Base-by-base conservation (phyloP, 768 basidiomycete genomes). In the Amanita thiersii region DNA sequence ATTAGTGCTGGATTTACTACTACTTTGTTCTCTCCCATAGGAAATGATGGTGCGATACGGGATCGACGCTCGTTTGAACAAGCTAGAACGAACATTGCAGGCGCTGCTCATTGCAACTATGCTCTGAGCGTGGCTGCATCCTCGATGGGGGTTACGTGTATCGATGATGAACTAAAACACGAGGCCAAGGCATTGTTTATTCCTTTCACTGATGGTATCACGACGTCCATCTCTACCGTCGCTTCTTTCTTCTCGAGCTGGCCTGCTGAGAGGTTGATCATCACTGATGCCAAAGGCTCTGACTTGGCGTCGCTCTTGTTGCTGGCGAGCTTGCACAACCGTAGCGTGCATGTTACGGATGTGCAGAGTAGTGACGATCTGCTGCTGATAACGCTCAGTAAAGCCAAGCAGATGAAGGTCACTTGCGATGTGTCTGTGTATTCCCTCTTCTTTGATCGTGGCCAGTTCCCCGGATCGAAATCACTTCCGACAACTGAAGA, bases 361-460 rank as follows among this genome's bases (percentile, higher is more conserved):
- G 88, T 98, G 23, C 80, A 81, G 47, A 84, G 72, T 47, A 73
- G 76, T 50, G 90, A 93, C 41, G 96, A 98, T 55, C 68, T 99
- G 36, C 69, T 85, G 21, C 66, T 99, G 44, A 97, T 99, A 56
- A 81, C 86, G 2, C 71, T 99, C 28, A 92, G 90, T 73, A 99
- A 99, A 66, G 82, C 83, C 30, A 93, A 91, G 66, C 71, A 86
- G 9, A 75, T 98, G 52, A 86, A 88, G 53, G 94, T 97, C 37
- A 97, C 94, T 2, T 98, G 94, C 60, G 96, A 99, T 52, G 89
- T 96, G 23, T 81, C 92, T 10, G 73, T 97, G 37, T 97, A 86
- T 61, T 75, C 88, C 12, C 66, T 99, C 40, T 97, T 96, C 76
- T 93, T 89, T 67, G 77, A 75, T 2, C 70, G 65, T 33, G 84